Evolutionary conservation across 306 rosid species (phyloP), one percentile per base, ranked within the genome.

Genomic region (Ammopiptanthus mongolicus): DNA sequence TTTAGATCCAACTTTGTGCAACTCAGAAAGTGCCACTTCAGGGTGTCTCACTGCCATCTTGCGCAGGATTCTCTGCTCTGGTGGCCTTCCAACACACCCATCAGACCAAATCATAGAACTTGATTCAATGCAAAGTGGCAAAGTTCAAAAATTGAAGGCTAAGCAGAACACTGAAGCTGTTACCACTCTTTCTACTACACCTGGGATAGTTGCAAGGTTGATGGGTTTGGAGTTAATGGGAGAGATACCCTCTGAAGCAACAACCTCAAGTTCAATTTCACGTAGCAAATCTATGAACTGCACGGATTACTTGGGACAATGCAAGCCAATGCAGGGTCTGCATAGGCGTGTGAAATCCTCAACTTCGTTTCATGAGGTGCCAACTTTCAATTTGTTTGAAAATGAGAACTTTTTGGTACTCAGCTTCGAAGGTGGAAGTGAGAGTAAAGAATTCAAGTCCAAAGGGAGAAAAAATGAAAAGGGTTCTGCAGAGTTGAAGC

Each of bases 221-320:
- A 93, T 93, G 96, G 98, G 98, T 23, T 86, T 93, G 81, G 95
- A 90, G 2, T 65, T 86, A 5, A 80, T 82, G 82, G 88, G 82
- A 17, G 86, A 83, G 15, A 17, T 42, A n/a, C 13, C 61, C 75
- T n/a, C 10, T 8, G 64, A 64, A 65, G 36, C 71, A 63, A 75
- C 73, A 59, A 77, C 67, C 4, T 47, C 63, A 19, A 61, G 55
- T 65, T 82, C 79, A 29, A 51, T 85, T 70, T 65, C 84, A 5
- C 85, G 84, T 12, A 79, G 86, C 86, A 76, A 72, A 71, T 89
- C 97, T 58, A 73, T 89, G 92, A 84, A 83, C 69, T 91, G 81
- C 12, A 51, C 74, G 44, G 89, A 89, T 31, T 50, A 77, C 69
- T 75, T 86, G 33, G 63, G 36, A 2, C 84, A 81, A 11, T 44